Conservation (phyloP, 345 rosid genomes). For the Eucalyptus melliodora region DNA sequence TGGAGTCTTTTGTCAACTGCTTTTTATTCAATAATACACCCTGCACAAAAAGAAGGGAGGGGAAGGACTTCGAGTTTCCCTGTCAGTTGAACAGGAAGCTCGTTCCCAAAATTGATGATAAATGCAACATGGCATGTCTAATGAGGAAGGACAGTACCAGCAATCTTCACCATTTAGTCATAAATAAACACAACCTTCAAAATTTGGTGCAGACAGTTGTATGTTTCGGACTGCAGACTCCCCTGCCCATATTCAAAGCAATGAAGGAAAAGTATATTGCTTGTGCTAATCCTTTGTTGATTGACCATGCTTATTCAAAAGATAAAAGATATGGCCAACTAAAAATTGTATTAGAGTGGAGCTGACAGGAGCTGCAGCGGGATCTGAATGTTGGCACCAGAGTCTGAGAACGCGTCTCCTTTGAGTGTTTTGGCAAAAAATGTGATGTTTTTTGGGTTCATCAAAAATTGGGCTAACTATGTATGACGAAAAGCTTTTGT, state of each 20-base stretch:
- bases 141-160: background rate
- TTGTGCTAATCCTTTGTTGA: background rate
- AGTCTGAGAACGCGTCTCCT: background rate
- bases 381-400: background rate
- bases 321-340: background rate
- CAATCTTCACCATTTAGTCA: background rate
- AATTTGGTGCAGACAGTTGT: background rate
- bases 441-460: background rate
- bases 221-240: conserved; percentile 5
- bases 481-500: background rate
- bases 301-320: background rate
- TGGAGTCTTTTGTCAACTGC: background rate
- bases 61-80: background rate
- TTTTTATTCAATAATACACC: background rate
- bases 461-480: background rate
- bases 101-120: background rate
- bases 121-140: background rate
- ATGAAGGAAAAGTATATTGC: conserved; percentile 4
- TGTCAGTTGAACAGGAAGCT: background rate
- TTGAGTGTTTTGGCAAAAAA: background rate
- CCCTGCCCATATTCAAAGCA: conserved; percentile 15
- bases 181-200: background rate
- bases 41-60: background rate
- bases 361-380: background rate
- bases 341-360: background rate